Evolutionary conservation across 148 eudicot genomes (phyloP).

Genomic region (Fagopyrum esculentum): DNA sequence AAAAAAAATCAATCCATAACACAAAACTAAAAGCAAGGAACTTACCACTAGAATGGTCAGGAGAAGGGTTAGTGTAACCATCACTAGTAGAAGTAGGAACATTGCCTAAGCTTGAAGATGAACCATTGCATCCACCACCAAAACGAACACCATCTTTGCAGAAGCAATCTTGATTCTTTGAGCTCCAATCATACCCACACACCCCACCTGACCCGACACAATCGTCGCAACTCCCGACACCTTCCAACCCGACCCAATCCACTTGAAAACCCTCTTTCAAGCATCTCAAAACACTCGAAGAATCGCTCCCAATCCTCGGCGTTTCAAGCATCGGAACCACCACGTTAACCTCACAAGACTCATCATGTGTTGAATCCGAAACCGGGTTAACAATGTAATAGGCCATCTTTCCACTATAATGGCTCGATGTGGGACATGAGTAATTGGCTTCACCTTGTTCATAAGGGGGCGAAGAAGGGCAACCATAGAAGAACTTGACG

Average conservation of each 20-base stretch:
- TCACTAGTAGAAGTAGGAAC: background rate
- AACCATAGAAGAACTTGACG: slow-evolving; percentile 1
- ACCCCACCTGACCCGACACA: background rate
- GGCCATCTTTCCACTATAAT: background rate
- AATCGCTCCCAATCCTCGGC: background rate
- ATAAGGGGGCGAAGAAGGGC: background rate
- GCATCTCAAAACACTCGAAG: background rate
- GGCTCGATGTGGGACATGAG: background rate
- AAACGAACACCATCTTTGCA: background rate
- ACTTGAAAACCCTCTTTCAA: background rate
- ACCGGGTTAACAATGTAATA: background rate
- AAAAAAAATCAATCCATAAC: background rate
- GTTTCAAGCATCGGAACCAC: background rate
- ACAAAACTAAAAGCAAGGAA: background rate
- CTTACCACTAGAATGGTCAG: background rate
- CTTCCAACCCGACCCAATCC: background rate
- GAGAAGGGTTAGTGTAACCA: background rate
- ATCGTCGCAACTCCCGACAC: background rate
- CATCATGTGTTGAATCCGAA: too few relatives aligned
- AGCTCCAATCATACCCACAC: background rate
- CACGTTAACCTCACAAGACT: background rate
- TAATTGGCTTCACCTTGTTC: background rate
- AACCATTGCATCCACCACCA: background rate
- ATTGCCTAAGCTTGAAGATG: background rate
- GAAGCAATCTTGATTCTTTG: background rate